Base-by-base conservation (phyloP, 1,284 basidiomycete genomes). In the Puccinia hordei region DNA sequence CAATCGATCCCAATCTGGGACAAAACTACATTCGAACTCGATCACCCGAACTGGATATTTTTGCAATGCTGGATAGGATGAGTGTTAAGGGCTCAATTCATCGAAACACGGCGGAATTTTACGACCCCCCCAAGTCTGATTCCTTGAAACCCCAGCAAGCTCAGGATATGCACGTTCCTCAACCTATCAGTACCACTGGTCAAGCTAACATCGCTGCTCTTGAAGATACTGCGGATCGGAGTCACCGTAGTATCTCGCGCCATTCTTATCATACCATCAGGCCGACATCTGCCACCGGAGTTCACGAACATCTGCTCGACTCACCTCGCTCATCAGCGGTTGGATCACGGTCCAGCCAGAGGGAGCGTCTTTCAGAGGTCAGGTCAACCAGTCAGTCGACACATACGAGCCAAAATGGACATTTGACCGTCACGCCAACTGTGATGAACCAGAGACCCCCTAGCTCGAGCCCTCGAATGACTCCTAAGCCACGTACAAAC, bases 11-110 rank as follows among this genome's bases (percentile, higher is more conserved):
- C 41, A 80, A 80, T 41, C 41, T 69, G 27, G 33, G 55, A 27
- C 38, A 41, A 46, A 61, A 61, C 24, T 51, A 51, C 27, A 68
- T 38, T 24, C 65, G 77, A 27, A 33, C 77, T 33, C 46, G 38
- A 51, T 65, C 71, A 41, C 78, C 78, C 17, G 78, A 80, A 46
- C 57, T 80, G 22, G 78, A 80, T 57, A 61, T 80, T 24, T 80
- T 80, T 68, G 78, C 69, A n/a, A 73, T 80, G 78, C 71, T 80
- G 22, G 78, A 80, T 51, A 51, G 78, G 30, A 80, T 80, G 78
- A 80, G 78, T 46, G 71, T 73, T n/a, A 65, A 24, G 22, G 71
- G 71, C 22, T 73, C 78, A 0, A 80, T 80, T 46, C 77, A 80
- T 24, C 71, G 72, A 57, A 71, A 61, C 41, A 65, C 78, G 24